A percentile compares a stretch with the other conserved stretches of the same genome.
phyloP scores from a whole-genome alignment of 768 basidiomycete genomes.

The Rhodotorula kratochvilovae region DNA sequence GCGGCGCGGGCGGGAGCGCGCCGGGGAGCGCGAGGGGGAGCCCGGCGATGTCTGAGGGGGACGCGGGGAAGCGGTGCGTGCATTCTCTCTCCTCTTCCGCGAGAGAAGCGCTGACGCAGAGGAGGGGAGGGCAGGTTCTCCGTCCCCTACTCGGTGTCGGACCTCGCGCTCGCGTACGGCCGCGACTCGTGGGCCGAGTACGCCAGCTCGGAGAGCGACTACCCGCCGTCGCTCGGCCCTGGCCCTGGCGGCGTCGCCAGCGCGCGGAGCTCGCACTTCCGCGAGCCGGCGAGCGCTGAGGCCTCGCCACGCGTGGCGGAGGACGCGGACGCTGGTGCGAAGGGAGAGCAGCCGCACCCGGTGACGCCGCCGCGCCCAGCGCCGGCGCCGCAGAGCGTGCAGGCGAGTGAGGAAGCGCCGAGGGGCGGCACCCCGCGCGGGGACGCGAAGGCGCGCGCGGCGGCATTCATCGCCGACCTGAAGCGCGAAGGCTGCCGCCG shows the following conservation, averaged over 20 bases:
- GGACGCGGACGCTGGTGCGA: neutral
- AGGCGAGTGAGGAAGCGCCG: neutral
- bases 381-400: neutral
- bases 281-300: neutral
- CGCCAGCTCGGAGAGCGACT: neutral
- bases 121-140: neutral
- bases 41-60: neutral
- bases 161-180: neutral
- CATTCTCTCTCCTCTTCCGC: too few species aligned
- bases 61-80: neutral
- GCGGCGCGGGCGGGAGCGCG: neutral
- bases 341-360: neutral
- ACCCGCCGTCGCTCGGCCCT: neutral
- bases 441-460: slow-evolving; percentile 31
- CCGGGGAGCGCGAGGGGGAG: neutral
- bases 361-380: neutral
- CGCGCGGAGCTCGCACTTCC: neutral
- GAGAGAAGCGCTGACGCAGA: neutral
- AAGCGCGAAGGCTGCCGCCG: slow-evolving; percentile 8
- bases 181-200: neutral
- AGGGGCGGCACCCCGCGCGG: neutral
- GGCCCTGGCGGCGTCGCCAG: neutral
- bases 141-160: neutral
- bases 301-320: neutral
- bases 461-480: slow-evolving; percentile 29